Percentiles rank a stretch among this genome's conserved stretches.
phyloP scores from a whole-genome alignment of 441 rosid genomes.

The Pelargonium myrrhifolium region DNA sequence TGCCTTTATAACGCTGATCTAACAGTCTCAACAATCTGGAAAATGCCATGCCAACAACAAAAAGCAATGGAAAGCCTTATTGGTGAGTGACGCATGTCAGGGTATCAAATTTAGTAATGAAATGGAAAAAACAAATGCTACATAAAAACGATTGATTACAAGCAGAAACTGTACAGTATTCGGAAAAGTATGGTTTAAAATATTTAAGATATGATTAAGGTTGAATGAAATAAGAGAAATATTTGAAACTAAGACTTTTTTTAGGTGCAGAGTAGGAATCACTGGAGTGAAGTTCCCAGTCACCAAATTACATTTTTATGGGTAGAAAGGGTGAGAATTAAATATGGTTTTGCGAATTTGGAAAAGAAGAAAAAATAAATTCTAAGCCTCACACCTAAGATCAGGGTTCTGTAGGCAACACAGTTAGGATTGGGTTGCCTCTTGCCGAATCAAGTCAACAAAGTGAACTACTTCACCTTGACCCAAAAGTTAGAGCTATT shows the following conservation, averaged over 20 bases:
- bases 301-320: background rate
- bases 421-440: background rate
- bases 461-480: background rate
- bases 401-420: conserved; percentile 6
- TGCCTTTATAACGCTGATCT: conserved; percentile 84
- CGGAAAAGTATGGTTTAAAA: background rate
- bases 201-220: background rate
- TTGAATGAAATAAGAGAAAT: background rate
- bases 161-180: background rate
- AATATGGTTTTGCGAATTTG: background rate
- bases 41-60: conserved; percentile 14
- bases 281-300: background rate
- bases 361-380: background rate
- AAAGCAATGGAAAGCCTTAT: background rate
- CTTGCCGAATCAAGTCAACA: background rate
- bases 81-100: background rate
- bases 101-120: background rate
- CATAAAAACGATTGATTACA: background rate
- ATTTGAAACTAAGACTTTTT: background rate
- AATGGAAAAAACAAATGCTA: background rate
- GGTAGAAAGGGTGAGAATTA: background rate
- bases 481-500: background rate
- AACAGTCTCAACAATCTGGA: conserved; percentile 80
- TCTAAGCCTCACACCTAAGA: background rate
- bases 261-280: background rate